A percentile compares a stretch with the other conserved stretches of the same genome.
These are phyloP conservation scores for Acidiella bohemica DNA, from an alignment of 495 filamentous ascomycete species.

Conservation along the genomic window DNA sequence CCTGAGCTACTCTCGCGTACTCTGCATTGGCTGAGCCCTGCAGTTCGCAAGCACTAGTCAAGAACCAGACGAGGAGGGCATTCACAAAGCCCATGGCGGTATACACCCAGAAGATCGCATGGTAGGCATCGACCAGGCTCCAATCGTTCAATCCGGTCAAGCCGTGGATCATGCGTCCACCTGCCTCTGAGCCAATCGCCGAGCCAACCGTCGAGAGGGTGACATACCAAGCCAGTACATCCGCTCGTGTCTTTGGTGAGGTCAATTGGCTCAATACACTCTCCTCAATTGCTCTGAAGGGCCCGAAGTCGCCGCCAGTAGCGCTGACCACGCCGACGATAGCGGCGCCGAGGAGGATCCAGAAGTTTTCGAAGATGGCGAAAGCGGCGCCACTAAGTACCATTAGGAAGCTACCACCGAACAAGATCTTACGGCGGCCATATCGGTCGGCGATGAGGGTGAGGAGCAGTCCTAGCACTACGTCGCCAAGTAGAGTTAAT, in stretches of 20 bases:
- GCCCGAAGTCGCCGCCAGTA: conserved; percentile 34
- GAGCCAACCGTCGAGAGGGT: conserved; percentile 51
- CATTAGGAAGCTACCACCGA: conserved; percentile 57
- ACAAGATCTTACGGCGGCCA: conserved; percentile 56
- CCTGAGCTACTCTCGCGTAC: conserved; percentile 14
- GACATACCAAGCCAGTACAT: conserved; percentile 75
- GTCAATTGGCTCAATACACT: conserved; percentile 65
- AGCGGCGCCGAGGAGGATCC: conserved; percentile 57
- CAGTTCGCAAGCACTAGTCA: conserved; percentile 50
- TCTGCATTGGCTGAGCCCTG: background rate
- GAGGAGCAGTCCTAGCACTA: conserved; percentile 58
- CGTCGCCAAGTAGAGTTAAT: conserved; percentile 68
- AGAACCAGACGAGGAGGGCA: conserved; percentile 40
- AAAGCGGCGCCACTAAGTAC: conserved; percentile 53
- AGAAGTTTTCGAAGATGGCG: conserved; percentile 54
- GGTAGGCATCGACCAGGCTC: conserved; percentile 45
- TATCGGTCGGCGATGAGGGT: conserved; percentile 63
- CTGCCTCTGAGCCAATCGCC: conserved; percentile 49
- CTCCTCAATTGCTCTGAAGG: conserved; percentile 16
- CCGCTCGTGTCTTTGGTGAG: conserved; percentile 42
- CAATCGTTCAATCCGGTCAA: conserved; percentile 38
- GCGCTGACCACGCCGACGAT: conserved; percentile 75
- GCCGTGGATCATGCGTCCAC: conserved; percentile 49
- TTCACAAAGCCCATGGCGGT: conserved; percentile 55
- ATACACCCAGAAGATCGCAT: conserved; percentile 56